Base-by-base conservation (phyloP, 805 yeast species). In the Lipomyces kockii region DNA sequence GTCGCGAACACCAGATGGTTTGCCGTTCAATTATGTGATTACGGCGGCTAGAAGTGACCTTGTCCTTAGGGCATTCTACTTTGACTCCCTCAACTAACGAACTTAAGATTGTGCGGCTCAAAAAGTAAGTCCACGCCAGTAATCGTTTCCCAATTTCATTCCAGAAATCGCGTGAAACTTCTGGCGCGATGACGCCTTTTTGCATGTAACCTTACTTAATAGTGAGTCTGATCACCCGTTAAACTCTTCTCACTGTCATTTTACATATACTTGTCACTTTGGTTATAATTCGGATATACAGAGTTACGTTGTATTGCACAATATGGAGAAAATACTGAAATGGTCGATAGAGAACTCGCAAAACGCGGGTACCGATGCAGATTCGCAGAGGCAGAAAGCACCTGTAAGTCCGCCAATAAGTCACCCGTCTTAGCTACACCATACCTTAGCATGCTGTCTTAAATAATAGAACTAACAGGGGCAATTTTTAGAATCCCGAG, bases 291-390 rank as follows among this genome's bases (percentile, higher is more conserved):
- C 25, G 35, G 17, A 22, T 52, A 22, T 22, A 34, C 25, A 17
- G 35, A 22, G 39, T 54, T 29, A 52, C 27, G 14, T 17, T 29
- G 27, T 49, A 17, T 22, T n/a, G n/a, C 32, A 34, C 35, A 58
- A 52, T 6, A 94, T 94, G 98, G 98, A 94, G 68, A 93, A 93
- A 78, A 79, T 94, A 69, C 79, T 94, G 70, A 91, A 92, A 73
- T 94, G 99, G 99, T 92, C 98, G 4, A 83, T 91, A 60, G 90
- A 93, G 54, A 86, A 89, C 76, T 84, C 92, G 66, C 83, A 89
- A 8, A 89, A 88, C 12, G 94, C 90, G 27, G 71, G 71, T 72
- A 83, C 88, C 65, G 91, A 86, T 62, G 89, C 92, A 1, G 83
- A 83, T 61, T 84, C 80, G 2, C 85, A 82, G 69, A 85, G 85